Evolutionary conservation across 306 rosid genomes (phyloP), one percentile per base, ranked within the genome.

Genomic region (Casuarina glauca): DNA sequence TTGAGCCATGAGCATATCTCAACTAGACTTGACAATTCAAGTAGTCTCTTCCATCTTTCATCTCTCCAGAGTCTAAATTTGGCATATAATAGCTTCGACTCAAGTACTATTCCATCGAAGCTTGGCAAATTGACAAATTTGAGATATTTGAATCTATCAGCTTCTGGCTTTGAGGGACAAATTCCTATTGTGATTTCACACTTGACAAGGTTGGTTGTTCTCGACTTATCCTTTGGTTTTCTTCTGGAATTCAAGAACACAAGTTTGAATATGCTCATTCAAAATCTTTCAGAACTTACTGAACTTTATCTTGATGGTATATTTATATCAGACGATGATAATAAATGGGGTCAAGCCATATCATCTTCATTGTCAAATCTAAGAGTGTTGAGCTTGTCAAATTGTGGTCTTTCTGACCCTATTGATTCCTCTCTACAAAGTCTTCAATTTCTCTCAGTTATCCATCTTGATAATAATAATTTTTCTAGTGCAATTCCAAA

Each of bases 241-340:
- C 48, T 44, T 44, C 32, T 79, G n/a, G 13, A 69, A 11, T 79
- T 80, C 48, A 79, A 55, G 78, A 36, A 70, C 19, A 84, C 82
- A 9, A 32, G 50, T 73, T 80, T 88, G 51, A 7, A 0, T 9
- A 1, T 3, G 35, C 46, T 83, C 0, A 4, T 83, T 38, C 5
- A 39, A 39, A 88, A 84, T 52, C 80, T 93, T 58, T 62, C 68
- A 0, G 10, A 69, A n/a, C 76, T 91, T 36, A 32, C 4, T 3
- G 78, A 82, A 43, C 57, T 91, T 16, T 16, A 64, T 82, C 73
- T 93, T 0, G 90, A 93, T 79, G 83, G 84, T 72, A 80, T 87
- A 3, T 10, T 0, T 2, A 74, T 88, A 77, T 76, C 88, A 35
- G 86, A 79, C 1, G 2, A 4, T 4, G 90, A 87, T 19, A 2